Conservation (phyloP, 345 rosid genomes). For the Viola odorata region DNA sequence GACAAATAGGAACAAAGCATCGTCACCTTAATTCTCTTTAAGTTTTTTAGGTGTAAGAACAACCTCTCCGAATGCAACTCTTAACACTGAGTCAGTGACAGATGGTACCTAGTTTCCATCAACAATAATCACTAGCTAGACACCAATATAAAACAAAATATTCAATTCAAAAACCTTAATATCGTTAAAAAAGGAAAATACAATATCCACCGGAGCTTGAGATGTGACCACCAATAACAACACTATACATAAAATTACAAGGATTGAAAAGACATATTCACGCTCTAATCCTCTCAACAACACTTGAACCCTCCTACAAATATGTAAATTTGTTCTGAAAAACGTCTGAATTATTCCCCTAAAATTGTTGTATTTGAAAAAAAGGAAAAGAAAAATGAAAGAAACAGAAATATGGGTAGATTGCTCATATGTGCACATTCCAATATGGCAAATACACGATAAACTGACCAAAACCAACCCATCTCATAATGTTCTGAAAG, state of each 20-base stretch:
- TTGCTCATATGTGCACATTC: conserved; percentile 5
- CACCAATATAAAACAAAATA: not conserved
- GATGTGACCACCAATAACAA: conserved; percentile 14
- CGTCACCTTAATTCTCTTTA: too few relatives aligned
- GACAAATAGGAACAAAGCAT: too few relatives aligned
- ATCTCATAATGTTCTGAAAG: conserved; percentile 23
- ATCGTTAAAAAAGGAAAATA: not conserved
- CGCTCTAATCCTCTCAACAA: conserved; percentile 21
- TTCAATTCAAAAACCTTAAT: not conserved
- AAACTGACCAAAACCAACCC: conserved; percentile 23
- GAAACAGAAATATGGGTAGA: conserved; percentile 15
- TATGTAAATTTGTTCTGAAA: conserved; percentile 18
- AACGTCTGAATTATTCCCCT: conserved; percentile 22
- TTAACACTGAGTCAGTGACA: too few relatives aligned
- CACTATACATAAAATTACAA: conserved; percentile 39
- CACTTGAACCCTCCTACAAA: conserved; percentile 34
- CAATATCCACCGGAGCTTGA: conserved; percentile 12
- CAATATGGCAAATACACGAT: conserved; percentile 3
- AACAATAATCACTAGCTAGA: not conserved
- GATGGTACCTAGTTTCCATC: too few relatives aligned
- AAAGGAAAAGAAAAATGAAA: conserved; percentile 2
- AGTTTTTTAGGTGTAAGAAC: too few relatives aligned
- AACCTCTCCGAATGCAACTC: too few relatives aligned
- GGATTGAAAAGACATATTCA: conserved; percentile 19
- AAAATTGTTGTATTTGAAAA: conserved; percentile 10